A percentile compares a stretch with the other conserved stretches of the same genome.
Conservation (phyloP, 1,284 basidiomycete genomes). For the Pseudozyma hubeiensis region DNA sequence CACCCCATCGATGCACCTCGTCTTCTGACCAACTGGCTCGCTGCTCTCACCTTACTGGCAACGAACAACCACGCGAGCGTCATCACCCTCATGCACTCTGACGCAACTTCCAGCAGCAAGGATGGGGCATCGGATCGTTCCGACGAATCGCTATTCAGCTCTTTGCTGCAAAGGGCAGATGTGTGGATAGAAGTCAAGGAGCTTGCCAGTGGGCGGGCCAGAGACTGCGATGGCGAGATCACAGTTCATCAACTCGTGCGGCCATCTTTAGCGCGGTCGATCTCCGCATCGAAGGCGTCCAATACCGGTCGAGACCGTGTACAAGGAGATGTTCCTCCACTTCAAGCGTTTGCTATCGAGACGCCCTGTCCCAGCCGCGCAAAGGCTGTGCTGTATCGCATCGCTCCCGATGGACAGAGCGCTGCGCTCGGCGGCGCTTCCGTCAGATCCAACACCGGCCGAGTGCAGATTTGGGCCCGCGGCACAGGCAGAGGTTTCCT, state of each 20-base stretch:
- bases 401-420: slow-evolving; percentile 47
- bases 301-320: background rate
- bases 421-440: slow-evolving; percentile 36
- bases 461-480: slow-evolving; percentile 48
- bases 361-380: slow-evolving; percentile 45
- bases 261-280: slow-evolving; percentile 30
- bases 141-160: slow-evolving; percentile 35
- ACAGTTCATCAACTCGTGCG: slow-evolving; percentile 46
- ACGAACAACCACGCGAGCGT: slow-evolving; percentile 35
- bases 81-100: slow-evolving; percentile 48
- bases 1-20: slow-evolving; percentile 8
- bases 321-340: slow-evolving; percentile 17
- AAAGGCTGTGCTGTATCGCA: slow-evolving; percentile 46
- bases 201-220: slow-evolving; percentile 48
- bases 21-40: slow-evolving; percentile 34
- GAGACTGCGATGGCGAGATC: slow-evolving; percentile 58
- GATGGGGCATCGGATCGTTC: slow-evolving; percentile 35
- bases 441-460: slow-evolving; percentile 33
- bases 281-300: background rate
- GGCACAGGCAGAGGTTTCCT: slow-evolving; percentile 50
- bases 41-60: slow-evolving; percentile 25
- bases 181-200: slow-evolving; percentile 57
- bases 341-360: slow-evolving; percentile 42
- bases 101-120: slow-evolving; percentile 46
- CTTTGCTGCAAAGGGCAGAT: slow-evolving; percentile 32